phyloP scores from a whole-genome alignment of 208 protist genomes.

The Crithidia expoeki region DNA sequence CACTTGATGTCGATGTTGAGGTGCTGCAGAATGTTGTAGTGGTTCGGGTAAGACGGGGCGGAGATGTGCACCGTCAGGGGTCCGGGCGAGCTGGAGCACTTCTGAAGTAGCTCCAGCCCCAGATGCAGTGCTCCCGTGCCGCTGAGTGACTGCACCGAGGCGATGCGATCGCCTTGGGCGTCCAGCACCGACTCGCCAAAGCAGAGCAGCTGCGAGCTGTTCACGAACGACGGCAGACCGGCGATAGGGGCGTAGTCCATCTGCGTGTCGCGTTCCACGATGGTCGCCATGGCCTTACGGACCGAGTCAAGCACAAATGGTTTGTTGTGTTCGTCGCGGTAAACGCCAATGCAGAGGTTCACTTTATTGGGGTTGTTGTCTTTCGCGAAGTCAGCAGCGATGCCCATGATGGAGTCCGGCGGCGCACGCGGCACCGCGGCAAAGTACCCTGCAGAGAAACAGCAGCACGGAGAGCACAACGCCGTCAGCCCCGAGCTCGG shows the following conservation, averaged over 20 bases:
- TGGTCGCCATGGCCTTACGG: constrained; percentile 54
- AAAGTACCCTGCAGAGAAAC: constrained; percentile 44
- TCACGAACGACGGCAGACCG: constrained; percentile 84
- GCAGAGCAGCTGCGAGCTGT: constrained; percentile 74
- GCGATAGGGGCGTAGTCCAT: constrained; percentile 97
- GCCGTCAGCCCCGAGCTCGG: background rate
- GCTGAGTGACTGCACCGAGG: constrained; percentile 77
- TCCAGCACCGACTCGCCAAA: constrained; percentile 82
- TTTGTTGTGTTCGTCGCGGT: constrained; percentile 93
- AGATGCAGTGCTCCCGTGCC: constrained; percentile 84
- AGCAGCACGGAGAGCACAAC: constrained; percentile 4
- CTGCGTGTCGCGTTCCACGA: constrained; percentile 40
- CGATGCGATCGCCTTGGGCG: constrained; percentile 53
- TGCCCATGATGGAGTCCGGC: constrained; percentile 78
- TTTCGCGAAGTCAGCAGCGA: constrained; percentile 54
- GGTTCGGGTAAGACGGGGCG: constrained; percentile 81
- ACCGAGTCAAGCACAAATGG: constrained; percentile 93
- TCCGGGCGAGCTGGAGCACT: constrained; percentile 23
- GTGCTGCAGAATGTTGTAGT: constrained; percentile 67
- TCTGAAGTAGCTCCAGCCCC: constrained; percentile 58
- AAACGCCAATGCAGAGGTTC: constrained; percentile 97
- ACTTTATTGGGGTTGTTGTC: constrained; percentile 93
- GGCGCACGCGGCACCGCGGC: constrained; percentile 47
- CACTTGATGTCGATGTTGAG: constrained; percentile 41
- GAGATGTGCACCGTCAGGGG: constrained; percentile 51